Evolutionary conservation across 2,329 filamentous ascomycete genomes (phyloP).

Genomic region (Stemphylium beticola): DNA sequence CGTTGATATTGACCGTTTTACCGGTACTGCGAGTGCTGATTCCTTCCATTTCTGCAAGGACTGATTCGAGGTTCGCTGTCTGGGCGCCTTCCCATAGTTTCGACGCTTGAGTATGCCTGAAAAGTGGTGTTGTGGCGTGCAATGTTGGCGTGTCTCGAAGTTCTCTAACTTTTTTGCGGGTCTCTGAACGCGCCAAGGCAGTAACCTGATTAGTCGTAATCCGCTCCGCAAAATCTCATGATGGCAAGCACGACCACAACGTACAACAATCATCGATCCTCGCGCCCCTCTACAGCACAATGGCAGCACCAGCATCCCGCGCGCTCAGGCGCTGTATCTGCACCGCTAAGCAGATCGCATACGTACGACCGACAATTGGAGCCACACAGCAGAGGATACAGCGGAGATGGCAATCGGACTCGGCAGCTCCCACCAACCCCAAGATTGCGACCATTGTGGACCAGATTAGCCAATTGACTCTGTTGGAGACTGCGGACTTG

Average conservation of each 20-base stretch:
- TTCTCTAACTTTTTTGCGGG: constrained; percentile 37
- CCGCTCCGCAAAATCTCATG: constrained; percentile 39
- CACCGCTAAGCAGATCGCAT: constrained; percentile 32
- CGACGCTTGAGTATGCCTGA: constrained; percentile 34
- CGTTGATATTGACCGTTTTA: constrained; percentile 37
- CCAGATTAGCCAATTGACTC: constrained; percentile 97
- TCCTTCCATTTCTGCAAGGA: constrained; percentile 26
- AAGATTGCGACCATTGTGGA: constrained; percentile 97
- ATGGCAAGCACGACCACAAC: constrained; percentile 25
- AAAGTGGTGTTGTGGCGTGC: constrained; percentile 26
- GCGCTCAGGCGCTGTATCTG: constrained; percentile 54
- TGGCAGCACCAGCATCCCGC: constrained; percentile 55
- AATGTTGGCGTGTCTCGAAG: constrained; percentile 15
- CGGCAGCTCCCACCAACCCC: constrained; percentile 70
- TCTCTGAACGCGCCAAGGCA: constrained; percentile 27
- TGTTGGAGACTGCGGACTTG: constrained; percentile 95
- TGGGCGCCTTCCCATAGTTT: constrained; percentile 47
- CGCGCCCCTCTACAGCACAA: constrained; percentile 32
- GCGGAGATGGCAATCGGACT: constrained; percentile 87
- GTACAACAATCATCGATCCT: constrained; percentile 25
- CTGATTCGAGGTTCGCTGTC: constrained; percentile 15
- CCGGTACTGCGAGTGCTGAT: constrained; percentile 19
- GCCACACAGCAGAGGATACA: constrained; percentile 50
- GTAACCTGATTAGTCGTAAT: constrained; percentile 31
- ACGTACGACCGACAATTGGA: constrained; percentile 41